Base-by-base conservation (phyloP, 163 green algal species). In the Coccomyxa subellipsoidea region DNA sequence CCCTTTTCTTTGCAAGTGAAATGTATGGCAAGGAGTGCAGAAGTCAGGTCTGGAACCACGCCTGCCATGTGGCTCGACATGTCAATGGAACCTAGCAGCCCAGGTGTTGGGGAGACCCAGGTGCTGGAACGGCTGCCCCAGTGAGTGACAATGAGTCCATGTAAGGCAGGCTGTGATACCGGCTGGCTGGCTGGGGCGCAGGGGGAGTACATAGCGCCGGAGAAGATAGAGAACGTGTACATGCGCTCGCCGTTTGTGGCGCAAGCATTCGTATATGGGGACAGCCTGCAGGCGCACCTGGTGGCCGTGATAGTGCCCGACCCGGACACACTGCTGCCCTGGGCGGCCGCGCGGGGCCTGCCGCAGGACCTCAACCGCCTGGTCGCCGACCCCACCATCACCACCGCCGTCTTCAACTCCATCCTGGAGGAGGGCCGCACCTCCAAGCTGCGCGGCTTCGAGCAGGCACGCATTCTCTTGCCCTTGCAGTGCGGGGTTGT, bases 211-310 rank as follows among this genome's bases (percentile, higher is more conserved):
- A 93, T 99, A 27, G 95, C 97, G 9, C 95, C 96, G 4, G 97
- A 99, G 88, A 99, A 99, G 91, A 96, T 99, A 39, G 97, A 99
- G 87, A 95, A 95, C 82, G 92, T 98, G 9, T 99, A 98, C 88
- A 81, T 81, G 4, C 87, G 95, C 72, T 94, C 86, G 79, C 90
- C 93, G 0, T 87, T 98, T 69, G 91, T 99, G 27, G 82, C 89
- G 66, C 93, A 97, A 86, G 84, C 78, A 0, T 98, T 97, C 89
- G 94, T 98, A 69, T 96, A 98, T 83, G 96, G 96, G 36, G 94
- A 99, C 91, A 95, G 87, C 39, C 85, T 99, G 34, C 88, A 92
- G 79, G 66, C 90, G 4, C 89, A 95, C 84, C 90, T 99, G 54
- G 96, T 99, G 39, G 95, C 94, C 1, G 76, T 99, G 4, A 93